Conservation (phyloP, 129 eudicot genomes). For the Flaveria ramosissima region DNA sequence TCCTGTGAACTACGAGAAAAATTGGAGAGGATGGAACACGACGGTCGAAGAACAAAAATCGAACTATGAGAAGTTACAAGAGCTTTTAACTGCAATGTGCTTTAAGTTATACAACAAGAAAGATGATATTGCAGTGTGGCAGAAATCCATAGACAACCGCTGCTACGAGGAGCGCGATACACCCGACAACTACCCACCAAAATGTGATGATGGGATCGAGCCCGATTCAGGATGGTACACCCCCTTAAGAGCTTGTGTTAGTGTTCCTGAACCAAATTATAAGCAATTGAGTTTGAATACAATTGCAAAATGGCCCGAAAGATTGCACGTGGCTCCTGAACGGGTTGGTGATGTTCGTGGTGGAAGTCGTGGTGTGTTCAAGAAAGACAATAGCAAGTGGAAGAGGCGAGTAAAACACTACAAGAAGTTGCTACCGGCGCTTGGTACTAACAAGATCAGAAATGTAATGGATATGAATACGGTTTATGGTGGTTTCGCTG, state of each 20-base stretch:
- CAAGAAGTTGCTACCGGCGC: constrained; percentile 80
- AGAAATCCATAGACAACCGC: constrained; percentile 58
- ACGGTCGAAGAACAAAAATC: constrained; percentile 79
- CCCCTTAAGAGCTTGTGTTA: constrained; percentile 82
- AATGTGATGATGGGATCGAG: constrained; percentile 90
- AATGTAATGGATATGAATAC: constrained; percentile 99
- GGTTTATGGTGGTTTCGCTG: constrained; percentile 83
- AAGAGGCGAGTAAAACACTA: constrained; percentile 70
- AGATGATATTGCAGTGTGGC: constrained; percentile 95
- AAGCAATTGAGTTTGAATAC: constrained; percentile 49
- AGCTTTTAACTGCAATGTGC: constrained; percentile 81
- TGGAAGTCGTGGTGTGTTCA: constrained; percentile 75
- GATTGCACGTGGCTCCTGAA: constrained; percentile 72
- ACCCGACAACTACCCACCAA: constrained; percentile 78
- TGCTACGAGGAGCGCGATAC: constrained; percentile 73
- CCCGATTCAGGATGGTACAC: constrained; percentile 96
- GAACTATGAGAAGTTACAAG: constrained; percentile 75
- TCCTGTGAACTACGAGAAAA: constrained; percentile 81
- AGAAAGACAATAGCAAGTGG: constrained; percentile 80
- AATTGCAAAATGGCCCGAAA: constrained; percentile 78
- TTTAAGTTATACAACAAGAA: constrained; percentile 81
- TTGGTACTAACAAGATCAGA: constrained; percentile 79
- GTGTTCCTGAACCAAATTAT: constrained; percentile 56
- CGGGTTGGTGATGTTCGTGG: constrained; percentile 70
- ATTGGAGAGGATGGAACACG: constrained; percentile 96